Percentiles rank a stretch among this genome's conserved stretches.
Conservation (phyloP, 345 rosid genomes). For the Bretschneidera sinensis region DNA sequence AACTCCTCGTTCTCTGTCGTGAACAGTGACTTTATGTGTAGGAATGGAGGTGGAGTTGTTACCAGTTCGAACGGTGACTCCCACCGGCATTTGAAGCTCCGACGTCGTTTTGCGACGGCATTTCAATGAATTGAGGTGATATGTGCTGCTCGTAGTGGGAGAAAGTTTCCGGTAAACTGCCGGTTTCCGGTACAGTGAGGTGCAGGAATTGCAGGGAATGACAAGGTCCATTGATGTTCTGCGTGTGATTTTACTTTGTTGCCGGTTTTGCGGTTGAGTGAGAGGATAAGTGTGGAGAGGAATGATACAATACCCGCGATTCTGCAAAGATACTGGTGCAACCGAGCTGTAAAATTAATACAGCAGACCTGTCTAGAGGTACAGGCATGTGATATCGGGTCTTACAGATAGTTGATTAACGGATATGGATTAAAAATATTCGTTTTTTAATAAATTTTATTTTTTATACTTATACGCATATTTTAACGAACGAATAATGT, state of each 20-base stretch:
- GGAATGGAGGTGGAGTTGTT: slow-evolving; percentile 38
- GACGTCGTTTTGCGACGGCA: slow-evolving; percentile 30
- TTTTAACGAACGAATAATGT: too few relatives aligned
- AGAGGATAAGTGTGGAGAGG: not conserved
- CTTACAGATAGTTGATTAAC: too few relatives aligned
- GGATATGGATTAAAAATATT: too few relatives aligned
- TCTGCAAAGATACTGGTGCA: too few relatives aligned
- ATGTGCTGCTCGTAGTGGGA: slow-evolving; percentile 12
- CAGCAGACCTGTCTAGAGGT: too few relatives aligned
- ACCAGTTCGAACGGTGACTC: slow-evolving; percentile 25
- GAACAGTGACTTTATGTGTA: slow-evolving; percentile 78
- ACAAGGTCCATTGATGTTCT: slow-evolving; percentile 40
- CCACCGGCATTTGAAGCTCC: slow-evolving; percentile 48
- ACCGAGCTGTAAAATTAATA: too few relatives aligned
- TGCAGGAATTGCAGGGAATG: slow-evolving; percentile 29
- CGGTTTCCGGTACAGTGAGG: slow-evolving; percentile 20
- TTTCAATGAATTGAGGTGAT: slow-evolving; percentile 11
- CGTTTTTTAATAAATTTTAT: too few relatives aligned
- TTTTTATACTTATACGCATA: too few relatives aligned
- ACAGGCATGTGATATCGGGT: too few relatives aligned
- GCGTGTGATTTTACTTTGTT: not conserved
- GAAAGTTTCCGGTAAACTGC: slow-evolving; percentile 14
- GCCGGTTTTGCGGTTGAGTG: not conserved
- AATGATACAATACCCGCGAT: too few relatives aligned
- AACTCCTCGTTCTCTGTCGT: slow-evolving; percentile 74